phyloP scores from a whole-genome alignment of 345 rosid species.

The Salix koriyanagi region DNA sequence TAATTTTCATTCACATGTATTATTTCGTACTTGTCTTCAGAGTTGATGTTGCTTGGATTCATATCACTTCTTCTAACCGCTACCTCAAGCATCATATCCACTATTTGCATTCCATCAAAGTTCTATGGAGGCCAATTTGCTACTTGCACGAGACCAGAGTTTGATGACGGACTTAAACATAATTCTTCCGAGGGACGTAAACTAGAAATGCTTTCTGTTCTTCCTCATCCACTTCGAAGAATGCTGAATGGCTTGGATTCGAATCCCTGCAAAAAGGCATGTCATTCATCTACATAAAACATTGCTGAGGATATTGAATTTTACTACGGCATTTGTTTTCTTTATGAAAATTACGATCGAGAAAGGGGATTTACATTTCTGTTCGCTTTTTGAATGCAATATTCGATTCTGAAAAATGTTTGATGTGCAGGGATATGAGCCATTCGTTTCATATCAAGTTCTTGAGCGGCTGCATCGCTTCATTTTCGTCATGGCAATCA shows the following conservation, averaged over 20 bases:
- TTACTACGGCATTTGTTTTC: neutral
- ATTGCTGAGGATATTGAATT: neutral
- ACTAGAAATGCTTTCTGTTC: constrained; percentile 34
- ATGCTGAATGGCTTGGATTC: constrained; percentile 36
- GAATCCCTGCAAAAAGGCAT: constrained; percentile 72
- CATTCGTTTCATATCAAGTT: constrained; percentile 88
- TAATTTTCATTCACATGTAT: constrained; percentile 11
- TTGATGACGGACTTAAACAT: constrained; percentile 44
- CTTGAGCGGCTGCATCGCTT: constrained; percentile 93
- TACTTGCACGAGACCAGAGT: constrained; percentile 70
- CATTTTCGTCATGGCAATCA: constrained; percentile 96
- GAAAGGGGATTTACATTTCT: neutral
- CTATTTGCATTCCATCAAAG: constrained; percentile 80
- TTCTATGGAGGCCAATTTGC: constrained; percentile 67
- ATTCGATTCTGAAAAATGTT: constrained; percentile 4
- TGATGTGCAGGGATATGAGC: constrained; percentile 67
- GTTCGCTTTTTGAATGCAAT: neutral
- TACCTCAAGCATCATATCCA: constrained; percentile 70
- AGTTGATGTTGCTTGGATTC: constrained; percentile 97
- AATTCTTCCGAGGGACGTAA: constrained; percentile 48
- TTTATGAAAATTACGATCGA: neutral
- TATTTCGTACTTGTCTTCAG: constrained; percentile 36
- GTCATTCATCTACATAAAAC: constrained; percentile 15
- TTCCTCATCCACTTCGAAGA: constrained; percentile 47
- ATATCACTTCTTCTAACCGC: constrained; percentile 92